Conservation (phyloP, 2,329 filamentous ascomycete genomes). For the Septoria petroselini region DNA sequence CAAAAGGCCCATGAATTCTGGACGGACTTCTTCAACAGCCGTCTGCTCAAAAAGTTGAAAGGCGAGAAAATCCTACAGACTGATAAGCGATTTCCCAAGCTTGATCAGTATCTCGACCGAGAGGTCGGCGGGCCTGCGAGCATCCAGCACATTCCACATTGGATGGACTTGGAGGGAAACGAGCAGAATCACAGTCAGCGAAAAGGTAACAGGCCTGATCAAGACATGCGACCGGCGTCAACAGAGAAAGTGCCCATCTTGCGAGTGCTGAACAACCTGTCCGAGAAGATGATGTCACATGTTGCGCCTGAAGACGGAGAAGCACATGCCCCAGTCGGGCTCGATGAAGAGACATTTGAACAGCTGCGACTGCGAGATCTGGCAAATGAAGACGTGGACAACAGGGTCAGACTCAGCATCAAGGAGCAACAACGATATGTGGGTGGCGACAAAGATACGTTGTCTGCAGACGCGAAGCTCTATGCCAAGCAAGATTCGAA, state of each 20-base stretch:
- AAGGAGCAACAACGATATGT: slow-evolving; percentile 85
- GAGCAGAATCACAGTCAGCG: slow-evolving; percentile 90
- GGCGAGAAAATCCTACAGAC: slow-evolving; percentile 80
- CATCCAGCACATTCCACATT: slow-evolving; percentile 71
- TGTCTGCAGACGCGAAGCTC: slow-evolving; percentile 50
- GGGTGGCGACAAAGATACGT: slow-evolving; percentile 49
- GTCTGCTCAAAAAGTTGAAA: slow-evolving; percentile 83
- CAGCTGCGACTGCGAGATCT: slow-evolving; percentile 78
- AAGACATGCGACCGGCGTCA: slow-evolving; percentile 78
- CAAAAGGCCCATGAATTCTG: slow-evolving; percentile 80
- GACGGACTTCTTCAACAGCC: slow-evolving; percentile 89
- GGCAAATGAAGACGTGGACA: slow-evolving; percentile 67
- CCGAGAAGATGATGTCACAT: slow-evolving; percentile 88
- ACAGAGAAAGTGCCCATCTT: slow-evolving; percentile 82
- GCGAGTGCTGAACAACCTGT: slow-evolving; percentile 81
- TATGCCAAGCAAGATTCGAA: slow-evolving; percentile 69
- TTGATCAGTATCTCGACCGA: slow-evolving; percentile 80
- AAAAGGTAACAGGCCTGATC: slow-evolving; percentile 80
- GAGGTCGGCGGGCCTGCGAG: slow-evolving; percentile 53
- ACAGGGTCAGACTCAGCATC: slow-evolving; percentile 79
- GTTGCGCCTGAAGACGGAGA: slow-evolving; percentile 76
- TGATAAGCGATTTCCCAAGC: slow-evolving; percentile 71
- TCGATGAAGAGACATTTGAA: slow-evolving; percentile 70
- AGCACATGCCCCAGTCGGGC: slow-evolving; percentile 60
- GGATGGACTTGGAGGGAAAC: slow-evolving; percentile 90